Conservation (phyloP, 306 rosid genomes). For the Medicago arabica region DNA sequence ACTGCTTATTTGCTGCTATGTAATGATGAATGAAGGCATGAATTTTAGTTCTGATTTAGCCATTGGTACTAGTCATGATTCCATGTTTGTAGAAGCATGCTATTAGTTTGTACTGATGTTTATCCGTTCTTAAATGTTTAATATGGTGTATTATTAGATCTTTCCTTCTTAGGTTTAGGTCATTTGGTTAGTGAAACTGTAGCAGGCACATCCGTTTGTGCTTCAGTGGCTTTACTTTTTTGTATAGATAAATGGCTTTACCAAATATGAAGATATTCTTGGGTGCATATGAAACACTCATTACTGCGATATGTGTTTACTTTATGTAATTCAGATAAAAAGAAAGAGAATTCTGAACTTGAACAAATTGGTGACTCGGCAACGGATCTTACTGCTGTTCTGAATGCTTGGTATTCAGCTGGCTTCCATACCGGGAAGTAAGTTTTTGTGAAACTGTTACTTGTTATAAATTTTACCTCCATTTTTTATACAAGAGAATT, state of each 20-base stretch:
- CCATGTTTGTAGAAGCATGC: neutral
- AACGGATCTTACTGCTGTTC: slow-evolving; percentile 64
- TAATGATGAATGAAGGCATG: slow-evolving; percentile 17
- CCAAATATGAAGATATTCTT: slow-evolving; percentile 1
- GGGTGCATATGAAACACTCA: neutral
- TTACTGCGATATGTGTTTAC: slow-evolving; percentile 17
- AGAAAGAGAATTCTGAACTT: slow-evolving; percentile 43
- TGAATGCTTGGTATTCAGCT: slow-evolving; percentile 95
- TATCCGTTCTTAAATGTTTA: neutral
- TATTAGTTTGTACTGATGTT: neutral
- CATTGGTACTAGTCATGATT: neutral
- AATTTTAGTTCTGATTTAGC: slow-evolving; percentile 18
- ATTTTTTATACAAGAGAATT: slow-evolving; percentile 18
- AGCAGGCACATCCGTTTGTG: slow-evolving; percentile 19
- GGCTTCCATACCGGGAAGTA: slow-evolving; percentile 92
- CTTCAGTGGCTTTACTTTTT: slow-evolving; percentile 15
- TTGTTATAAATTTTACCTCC: neutral
- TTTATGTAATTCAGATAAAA: slow-evolving; percentile 50
- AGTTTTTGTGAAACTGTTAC: slow-evolving; percentile 31
- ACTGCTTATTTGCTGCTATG: slow-evolving; percentile 12
- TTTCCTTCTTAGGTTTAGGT: slow-evolving; percentile 18
- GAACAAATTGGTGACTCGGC: slow-evolving; percentile 53
- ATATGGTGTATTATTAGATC: neutral
- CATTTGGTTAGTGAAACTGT: slow-evolving; percentile 4
- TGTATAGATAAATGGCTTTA: slow-evolving; percentile 15